Percentiles rank a stretch among this genome's conserved stretches.
Conservation (phyloP, 2,329 filamentous ascomycete species). For the Arthrobotrys sinensis region DNA sequence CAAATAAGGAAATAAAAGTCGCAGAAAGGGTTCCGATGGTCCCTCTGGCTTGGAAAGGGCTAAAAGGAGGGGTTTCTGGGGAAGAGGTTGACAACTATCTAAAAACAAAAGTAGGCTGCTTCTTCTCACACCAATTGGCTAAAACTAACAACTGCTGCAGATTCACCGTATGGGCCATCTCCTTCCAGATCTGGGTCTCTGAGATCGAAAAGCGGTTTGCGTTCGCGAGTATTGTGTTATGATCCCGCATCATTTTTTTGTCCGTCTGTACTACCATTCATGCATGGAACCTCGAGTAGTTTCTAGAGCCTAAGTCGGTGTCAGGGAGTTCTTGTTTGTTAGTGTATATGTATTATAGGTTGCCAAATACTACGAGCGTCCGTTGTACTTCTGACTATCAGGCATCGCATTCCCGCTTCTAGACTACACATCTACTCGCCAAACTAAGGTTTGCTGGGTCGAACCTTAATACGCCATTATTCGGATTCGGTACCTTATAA, state of each 20-base stretch:
- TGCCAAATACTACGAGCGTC: not conserved
- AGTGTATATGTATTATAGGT: constrained; percentile 12
- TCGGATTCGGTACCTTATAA: not conserved
- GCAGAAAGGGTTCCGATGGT: constrained; percentile 95
- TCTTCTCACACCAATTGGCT: constrained; percentile 1
- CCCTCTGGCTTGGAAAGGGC: constrained; percentile 90
- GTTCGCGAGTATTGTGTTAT: not conserved
- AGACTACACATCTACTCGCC: no score
- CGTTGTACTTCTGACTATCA: not conserved
- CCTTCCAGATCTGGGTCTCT: constrained; percentile 67
- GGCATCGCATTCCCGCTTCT: no score
- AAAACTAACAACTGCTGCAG: constrained; percentile 67
- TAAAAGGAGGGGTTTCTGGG: constrained; percentile 84
- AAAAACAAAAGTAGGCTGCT: constrained; percentile 83
- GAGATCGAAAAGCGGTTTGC: not conserved
- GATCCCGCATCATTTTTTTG: not conserved
- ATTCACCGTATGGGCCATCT: constrained; percentile 92
- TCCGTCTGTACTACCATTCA: not conserved
- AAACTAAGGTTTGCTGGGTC: no score
- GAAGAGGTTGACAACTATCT: constrained; percentile 94
- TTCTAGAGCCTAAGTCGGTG: constrained; percentile 11
- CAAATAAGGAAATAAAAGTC: constrained; percentile 87
- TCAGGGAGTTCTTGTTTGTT: constrained; percentile 4
- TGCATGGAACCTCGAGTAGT: not conserved
- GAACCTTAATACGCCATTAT: no score